These are phyloP conservation scores for Linnemannia exigua DNA, from an alignment of 192 early-diverging fungal species.

Conservation along the genomic window DNA sequence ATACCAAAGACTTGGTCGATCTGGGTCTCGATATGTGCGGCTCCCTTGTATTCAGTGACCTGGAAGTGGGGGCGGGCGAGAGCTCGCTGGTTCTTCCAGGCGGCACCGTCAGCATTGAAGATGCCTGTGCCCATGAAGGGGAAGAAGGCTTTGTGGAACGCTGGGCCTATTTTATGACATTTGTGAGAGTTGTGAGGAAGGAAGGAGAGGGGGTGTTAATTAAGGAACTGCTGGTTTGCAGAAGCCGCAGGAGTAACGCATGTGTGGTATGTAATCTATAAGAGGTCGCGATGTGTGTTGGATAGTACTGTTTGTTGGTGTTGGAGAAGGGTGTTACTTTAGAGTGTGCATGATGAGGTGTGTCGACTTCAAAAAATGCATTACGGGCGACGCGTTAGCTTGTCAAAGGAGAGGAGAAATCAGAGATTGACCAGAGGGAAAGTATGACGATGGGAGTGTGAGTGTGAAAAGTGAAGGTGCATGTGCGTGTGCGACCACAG, in stretches of 20 bases:
- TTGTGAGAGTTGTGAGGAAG: not conserved
- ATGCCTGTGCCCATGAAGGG: conserved; percentile 58
- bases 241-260: not conserved
- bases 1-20: conserved; percentile 57
- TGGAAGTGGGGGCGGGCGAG: conserved; percentile 57
- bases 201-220: not conserved
- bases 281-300: not conserved
- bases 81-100: conserved; percentile 56
- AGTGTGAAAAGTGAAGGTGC: not conserved
- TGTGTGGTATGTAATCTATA: not conserved
- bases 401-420: not conserved
- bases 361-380: not conserved
- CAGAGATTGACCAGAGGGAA: not conserved
- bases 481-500: not conserved
- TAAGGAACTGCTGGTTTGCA: not conserved
- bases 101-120: conserved; percentile 54
- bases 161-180: conserved; percentile 25
- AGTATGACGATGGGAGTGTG: not conserved
- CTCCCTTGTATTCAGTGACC: conserved; percentile 56
- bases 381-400: not conserved
- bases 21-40: conserved; percentile 55
- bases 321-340: conserved; percentile 35
- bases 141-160: conserved; percentile 53
- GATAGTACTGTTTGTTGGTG: not conserved
- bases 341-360: conserved; percentile 15